Evolutionary conservation across 345 rosid genomes (phyloP).

Genomic region (Hibiscus syriacus): DNA sequence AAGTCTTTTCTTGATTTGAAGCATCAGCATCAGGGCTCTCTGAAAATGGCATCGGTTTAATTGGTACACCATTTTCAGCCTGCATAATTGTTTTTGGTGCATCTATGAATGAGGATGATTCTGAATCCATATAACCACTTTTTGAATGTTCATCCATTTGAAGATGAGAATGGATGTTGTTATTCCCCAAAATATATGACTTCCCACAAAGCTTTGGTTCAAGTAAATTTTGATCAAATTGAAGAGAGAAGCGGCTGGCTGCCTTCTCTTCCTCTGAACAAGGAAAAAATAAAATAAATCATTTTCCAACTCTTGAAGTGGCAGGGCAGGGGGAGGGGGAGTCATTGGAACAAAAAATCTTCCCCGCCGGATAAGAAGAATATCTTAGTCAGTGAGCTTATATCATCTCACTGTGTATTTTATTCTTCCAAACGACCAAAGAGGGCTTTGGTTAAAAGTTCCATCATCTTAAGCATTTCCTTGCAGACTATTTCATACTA

Average conservation of each 20-base stretch:
- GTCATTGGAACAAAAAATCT: too few relatives aligned
- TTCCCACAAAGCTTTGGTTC: conserved; percentile 12
- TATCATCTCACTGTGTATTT: not conserved
- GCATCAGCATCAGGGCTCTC: conserved; percentile 1
- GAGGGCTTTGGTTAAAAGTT: not conserved
- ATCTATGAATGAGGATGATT: conserved; percentile 11
- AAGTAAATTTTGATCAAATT: conserved; percentile 12
- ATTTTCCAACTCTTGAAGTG: not conserved
- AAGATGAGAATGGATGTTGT: not conserved
- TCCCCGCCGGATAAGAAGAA: not conserved
- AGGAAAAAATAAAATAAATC: conserved; percentile 3
- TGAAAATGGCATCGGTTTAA: not conserved
- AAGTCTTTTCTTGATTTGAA: conserved; percentile 9
- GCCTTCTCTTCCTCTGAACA: conserved; percentile 34
- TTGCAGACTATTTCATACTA: not conserved
- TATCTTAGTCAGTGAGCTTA: too few relatives aligned
- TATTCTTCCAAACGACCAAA: not conserved
- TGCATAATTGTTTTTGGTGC: conserved; percentile 1
- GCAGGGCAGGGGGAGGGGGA: not conserved
- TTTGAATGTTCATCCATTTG: conserved; percentile 1
- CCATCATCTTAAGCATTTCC: not conserved
- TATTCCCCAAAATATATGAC: conserved; percentile 8
- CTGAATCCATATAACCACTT: conserved; percentile 11
- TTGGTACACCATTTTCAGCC: conserved; percentile 5
- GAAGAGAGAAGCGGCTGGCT: conserved; percentile 21